These are phyloP conservation scores for Quillaja saponaria DNA, from an alignment of 306 rosid species.

Conservation along the genomic window DNA sequence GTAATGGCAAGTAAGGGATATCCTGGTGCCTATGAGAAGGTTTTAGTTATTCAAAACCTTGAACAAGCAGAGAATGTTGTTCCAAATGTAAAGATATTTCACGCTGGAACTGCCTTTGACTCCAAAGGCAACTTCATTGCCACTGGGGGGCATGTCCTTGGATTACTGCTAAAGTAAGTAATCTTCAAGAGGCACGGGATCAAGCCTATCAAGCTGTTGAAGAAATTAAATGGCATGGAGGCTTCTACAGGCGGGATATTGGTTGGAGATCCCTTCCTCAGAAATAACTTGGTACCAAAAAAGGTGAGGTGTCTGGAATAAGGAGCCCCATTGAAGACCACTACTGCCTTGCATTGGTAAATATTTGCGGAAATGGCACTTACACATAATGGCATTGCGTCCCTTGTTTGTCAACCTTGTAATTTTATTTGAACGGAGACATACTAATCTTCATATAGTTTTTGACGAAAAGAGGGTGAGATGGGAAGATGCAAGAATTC, in stretches of 20 bases:
- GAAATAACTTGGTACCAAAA: constrained; percentile 44
- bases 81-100: constrained; percentile 78
- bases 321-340: too few species aligned
- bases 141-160: constrained; percentile 92
- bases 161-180: constrained; percentile 81
- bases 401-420: constrained; percentile 20
- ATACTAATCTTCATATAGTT: too few species aligned
- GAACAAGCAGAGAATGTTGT: constrained; percentile 77
- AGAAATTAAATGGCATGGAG: constrained; percentile 76
- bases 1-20: constrained; percentile 98
- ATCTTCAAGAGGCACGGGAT: constrained; percentile 81
- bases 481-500: too few species aligned
- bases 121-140: constrained; percentile 68
- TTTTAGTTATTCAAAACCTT: constrained; percentile 71
- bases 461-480: too few species aligned
- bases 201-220: constrained; percentile 71
- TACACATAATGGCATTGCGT: constrained; percentile 2
- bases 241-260: constrained; percentile 84
- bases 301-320: constrained; percentile 25
- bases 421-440: background rate
- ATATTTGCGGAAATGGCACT: constrained; percentile 1
- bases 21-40: constrained; percentile 85
- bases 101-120: constrained; percentile 86
- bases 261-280: constrained; percentile 95
- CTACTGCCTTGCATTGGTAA: too few species aligned